Percentiles rank a stretch among this genome's conserved stretches.
Conservation (phyloP, 345 rosid genomes). For the Rubroshorea leprosula region DNA sequence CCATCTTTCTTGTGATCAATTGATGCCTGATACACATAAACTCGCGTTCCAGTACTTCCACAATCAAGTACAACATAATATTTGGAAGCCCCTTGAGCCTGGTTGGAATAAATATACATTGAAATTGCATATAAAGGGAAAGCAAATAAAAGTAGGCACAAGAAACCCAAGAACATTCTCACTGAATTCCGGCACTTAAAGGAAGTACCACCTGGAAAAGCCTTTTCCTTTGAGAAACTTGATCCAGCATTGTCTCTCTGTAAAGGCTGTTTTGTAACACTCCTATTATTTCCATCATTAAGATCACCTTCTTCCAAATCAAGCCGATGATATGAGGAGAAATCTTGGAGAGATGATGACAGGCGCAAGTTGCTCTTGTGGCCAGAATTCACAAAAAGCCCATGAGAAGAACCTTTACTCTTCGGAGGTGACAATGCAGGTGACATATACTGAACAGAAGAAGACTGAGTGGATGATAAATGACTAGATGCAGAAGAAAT, state of each 20-base stretch:
- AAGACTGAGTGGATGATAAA: slow-evolving; percentile 27
- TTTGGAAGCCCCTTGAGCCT: slow-evolving; percentile 69
- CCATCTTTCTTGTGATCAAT: slow-evolving; percentile 50
- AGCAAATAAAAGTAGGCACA: slow-evolving; percentile 53
- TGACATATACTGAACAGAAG: slow-evolving; percentile 39
- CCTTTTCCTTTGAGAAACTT: slow-evolving; percentile 88
- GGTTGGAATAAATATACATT: slow-evolving; percentile 57
- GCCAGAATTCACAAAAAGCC: slow-evolving; percentile 34
- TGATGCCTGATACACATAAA: slow-evolving; percentile 69
- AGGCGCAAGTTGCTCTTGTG: slow-evolving; percentile 54
- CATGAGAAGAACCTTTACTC: slow-evolving; percentile 29
- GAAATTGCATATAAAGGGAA: slow-evolving; percentile 49
- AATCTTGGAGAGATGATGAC: slow-evolving; percentile 88
- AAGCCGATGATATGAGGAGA: slow-evolving; percentile 46
- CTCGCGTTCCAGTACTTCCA: slow-evolving; percentile 99
- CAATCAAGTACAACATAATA: slow-evolving; percentile 94
- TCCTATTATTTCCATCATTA: slow-evolving; percentile 34
- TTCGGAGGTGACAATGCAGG: slow-evolving; percentile 39
- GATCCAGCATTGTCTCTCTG: slow-evolving; percentile 47
- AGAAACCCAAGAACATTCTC: slow-evolving; percentile 37
- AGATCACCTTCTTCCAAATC: slow-evolving; percentile 51
- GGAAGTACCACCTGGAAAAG: slow-evolving; percentile 40
- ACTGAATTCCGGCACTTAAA: slow-evolving; percentile 52
- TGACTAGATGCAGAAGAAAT: slow-evolving; percentile 37
- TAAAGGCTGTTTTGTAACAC: slow-evolving; percentile 27